These are phyloP conservation scores for Penicillium sp. DNA, from an alignment of 2,329 filamentous ascomycete species.

Conservation along the genomic window DNA sequence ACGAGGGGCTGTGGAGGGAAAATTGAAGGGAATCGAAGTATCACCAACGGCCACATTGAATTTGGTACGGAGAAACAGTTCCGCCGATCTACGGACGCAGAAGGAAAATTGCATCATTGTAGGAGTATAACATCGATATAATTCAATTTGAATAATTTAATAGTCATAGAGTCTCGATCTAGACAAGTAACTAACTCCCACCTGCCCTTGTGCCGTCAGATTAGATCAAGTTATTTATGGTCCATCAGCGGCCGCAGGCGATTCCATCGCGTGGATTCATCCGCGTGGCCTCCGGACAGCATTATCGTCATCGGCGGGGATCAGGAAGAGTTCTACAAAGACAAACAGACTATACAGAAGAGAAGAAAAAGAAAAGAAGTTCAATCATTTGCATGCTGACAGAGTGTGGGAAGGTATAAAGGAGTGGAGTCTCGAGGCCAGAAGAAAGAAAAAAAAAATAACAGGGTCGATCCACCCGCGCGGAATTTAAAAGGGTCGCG, in stretches of 20 bases:
- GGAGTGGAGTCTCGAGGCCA: neutral
- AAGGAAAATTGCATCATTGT: conserved; percentile 2
- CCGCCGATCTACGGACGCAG: conserved; percentile 10
- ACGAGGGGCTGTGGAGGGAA: no score
- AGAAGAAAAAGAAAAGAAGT: neutral
- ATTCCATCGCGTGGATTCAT: conserved; percentile 28
- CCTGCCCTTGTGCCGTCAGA: conserved; percentile 43
- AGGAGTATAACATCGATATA: neutral
- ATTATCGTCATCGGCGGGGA: conserved; percentile 31
- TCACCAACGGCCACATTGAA: conserved; percentile 9
- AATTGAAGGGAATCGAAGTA: neutral
- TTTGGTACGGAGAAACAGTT: conserved; percentile 18
- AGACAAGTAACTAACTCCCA: no score
- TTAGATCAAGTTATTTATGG: conserved; percentile 56
- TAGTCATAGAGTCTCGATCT: neutral
- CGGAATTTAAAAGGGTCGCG: conserved; percentile 36
- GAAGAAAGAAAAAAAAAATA: conserved; percentile 7
- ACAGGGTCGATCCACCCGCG: conserved; percentile 7
- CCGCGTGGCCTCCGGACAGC: conserved; percentile 18
- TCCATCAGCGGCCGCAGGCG: conserved; percentile 41
- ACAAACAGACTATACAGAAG: neutral
- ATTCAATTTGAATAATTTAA: neutral
- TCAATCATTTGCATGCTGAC: neutral
- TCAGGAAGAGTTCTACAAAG: conserved; percentile 1
- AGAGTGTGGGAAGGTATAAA: neutral